Percentiles rank a stretch among this genome's conserved stretches.
phyloP scores from a whole-genome alignment of 495 filamentous ascomycete genomes.

The Trichoderma virens region DNA sequence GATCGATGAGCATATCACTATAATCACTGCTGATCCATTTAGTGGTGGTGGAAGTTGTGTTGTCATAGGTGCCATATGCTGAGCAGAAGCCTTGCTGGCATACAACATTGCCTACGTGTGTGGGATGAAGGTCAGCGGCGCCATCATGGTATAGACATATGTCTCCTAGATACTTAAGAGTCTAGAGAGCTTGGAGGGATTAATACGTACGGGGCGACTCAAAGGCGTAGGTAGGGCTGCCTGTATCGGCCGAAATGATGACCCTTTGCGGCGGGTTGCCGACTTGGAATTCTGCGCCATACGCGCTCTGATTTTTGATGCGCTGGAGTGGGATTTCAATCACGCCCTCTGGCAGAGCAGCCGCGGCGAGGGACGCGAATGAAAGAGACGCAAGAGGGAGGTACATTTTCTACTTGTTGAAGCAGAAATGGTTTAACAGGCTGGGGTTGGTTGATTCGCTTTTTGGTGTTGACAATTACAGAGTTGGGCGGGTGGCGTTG shows the following conservation, averaged over 20 bases:
- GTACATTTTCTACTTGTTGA: background rate
- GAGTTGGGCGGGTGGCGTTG: background rate
- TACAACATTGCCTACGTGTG: background rate
- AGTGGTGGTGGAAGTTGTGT: background rate
- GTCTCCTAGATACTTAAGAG: no score
- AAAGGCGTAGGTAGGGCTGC: background rate
- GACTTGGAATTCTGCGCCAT: background rate
- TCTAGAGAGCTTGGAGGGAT: no score
- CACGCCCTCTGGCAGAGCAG: background rate
- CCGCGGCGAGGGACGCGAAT: background rate
- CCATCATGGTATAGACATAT: background rate
- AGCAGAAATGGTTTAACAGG: background rate
- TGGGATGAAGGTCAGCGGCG: background rate
- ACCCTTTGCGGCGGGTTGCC: background rate
- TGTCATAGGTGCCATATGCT: background rate
- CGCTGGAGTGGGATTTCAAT: background rate
- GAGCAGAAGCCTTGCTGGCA: constrained; percentile 1
- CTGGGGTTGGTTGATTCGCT: no score
- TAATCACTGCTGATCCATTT: background rate
- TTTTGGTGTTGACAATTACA: background rate
- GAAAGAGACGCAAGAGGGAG: background rate
- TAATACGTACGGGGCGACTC: background rate
- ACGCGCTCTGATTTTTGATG: background rate
- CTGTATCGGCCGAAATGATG: background rate
- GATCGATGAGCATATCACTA: background rate